Base-by-base conservation (phyloP, 139 green algal species). In the Micractinium sp. region DNA sequence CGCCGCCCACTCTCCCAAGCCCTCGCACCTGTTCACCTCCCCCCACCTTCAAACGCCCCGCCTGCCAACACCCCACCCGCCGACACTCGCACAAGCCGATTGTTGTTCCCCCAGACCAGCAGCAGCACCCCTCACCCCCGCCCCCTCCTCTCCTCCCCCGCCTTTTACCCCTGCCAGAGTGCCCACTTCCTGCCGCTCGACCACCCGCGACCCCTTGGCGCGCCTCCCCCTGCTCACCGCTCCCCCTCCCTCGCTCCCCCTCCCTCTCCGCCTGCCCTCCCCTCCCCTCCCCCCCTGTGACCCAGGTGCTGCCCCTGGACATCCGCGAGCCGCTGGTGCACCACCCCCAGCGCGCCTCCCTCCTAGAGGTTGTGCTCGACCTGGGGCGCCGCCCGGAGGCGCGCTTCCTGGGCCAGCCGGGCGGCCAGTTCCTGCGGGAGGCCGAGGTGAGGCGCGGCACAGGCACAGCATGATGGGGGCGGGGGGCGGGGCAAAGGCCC, bases 281-380 rank as follows among this genome's bases (percentile, higher is more conserved):
- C 66, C 63, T 33, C 82, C 82, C 35, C 29, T 73, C 35, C 82
- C 31, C 69, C 5, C 20, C 71, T n/a, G n/a, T n/a, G n/a, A n/a
- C n/a, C n/a, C 92, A 96, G 93, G 88, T 98, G 53, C 92, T 99
- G 47, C 97, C 97, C 0, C 60, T 86, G 5, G 94, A 96, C 88
- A 94, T 99, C 25, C 87, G 96, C 0, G 89, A 93, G 20, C 87
- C 87, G 0, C 91, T 99, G 4, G 88, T 93, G 27, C 90, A 80
- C 56, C 97, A 99, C 86, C 92, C 94, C 1, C 85, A 95, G 47
- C 92, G 97, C 4, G 85, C 91, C 39, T 86, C 89, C 18, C 92
- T 99, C 20, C 89, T 99, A 0, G 96, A 99, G 94, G 95, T 95
- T 27, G 88, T 97, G 3, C 88, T 96, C 31, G 94, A 96, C 91